A percentile compares a stretch with the other conserved stretches of the same genome.
Conservation (phyloP, 1,284 basidiomycete genomes). For the Rhizoctonia solani region DNA sequence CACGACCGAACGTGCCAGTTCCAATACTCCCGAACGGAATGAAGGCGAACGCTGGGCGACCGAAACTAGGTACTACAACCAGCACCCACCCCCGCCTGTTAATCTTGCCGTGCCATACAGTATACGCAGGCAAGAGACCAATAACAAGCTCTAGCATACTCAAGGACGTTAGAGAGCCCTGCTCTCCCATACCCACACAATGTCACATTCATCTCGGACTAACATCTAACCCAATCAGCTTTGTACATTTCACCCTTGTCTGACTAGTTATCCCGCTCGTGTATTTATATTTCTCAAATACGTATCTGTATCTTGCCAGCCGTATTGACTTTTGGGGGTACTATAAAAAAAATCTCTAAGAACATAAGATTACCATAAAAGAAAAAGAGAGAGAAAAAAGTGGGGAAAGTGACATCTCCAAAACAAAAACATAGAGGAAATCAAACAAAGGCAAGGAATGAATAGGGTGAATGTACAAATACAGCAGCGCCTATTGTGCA, state of each 20-base stretch:
- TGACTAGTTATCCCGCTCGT: not conserved
- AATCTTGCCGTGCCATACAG: conserved; percentile 37
- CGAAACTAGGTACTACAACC: conserved; percentile 38
- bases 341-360: not conserved
- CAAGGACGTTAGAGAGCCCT: no score
- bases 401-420: not conserved
- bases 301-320: not conserved
- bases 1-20: not conserved
- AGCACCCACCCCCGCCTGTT: conserved; percentile 38
- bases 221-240: no score
- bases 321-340: not conserved
- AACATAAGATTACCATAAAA: conserved; percentile 30
- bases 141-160: conserved; percentile 39
- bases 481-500: no score
- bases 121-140: conserved; percentile 37
- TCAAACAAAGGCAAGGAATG: not conserved
- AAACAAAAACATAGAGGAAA: no score
- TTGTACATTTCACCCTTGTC: no score
- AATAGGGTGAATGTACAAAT: conserved; percentile 8
- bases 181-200: no score
- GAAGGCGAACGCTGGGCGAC: conserved; percentile 36
- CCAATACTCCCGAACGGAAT: no score
- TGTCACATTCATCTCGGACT: no score
- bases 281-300: not conserved
- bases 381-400: not conserved